Percentiles rank a stretch among this genome's conserved stretches.
Evolutionary conservation across 2,329 filamentous ascomycete genomes (phyloP).

Genomic region (Exophiala sideris): DNA sequence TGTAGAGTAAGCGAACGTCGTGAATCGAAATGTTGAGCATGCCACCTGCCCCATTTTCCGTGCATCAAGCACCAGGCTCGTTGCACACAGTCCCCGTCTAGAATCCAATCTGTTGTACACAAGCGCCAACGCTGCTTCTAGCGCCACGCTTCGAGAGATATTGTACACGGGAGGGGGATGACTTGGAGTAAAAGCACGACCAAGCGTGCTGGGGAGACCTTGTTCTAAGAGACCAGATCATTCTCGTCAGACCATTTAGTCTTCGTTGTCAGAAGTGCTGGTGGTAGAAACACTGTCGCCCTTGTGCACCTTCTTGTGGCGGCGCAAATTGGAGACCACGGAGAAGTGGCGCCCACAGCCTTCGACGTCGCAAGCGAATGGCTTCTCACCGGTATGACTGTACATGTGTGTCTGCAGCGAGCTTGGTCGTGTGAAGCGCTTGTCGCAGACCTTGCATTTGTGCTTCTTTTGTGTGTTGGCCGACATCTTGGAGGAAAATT

Average conservation of each 20-base stretch:
- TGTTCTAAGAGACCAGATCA: too few species aligned
- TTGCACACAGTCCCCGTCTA: neutral
- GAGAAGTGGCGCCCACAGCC: conserved; percentile 95
- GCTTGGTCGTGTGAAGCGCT: conserved; percentile 91
- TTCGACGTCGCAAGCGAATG: conserved; percentile 90
- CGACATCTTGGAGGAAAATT: conserved; percentile 94
- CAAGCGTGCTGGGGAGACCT: too few species aligned
- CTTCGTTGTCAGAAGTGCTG: conserved; percentile 28
- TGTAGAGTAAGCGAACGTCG: neutral
- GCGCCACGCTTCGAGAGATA: neutral
- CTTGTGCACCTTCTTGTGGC: conserved; percentile 96
- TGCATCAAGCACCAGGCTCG: neutral
- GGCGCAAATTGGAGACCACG: conserved; percentile 89
- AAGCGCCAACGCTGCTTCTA: too few species aligned
- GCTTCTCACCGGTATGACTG: conserved; percentile 96
- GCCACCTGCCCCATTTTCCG: too few species aligned
- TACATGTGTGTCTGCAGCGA: conserved; percentile 98
- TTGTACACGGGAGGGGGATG: conserved; percentile 14
- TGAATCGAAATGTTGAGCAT: too few species aligned
- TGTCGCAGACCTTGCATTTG: conserved; percentile 98
- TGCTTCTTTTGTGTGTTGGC: conserved; percentile 98
- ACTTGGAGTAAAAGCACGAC: too few species aligned
- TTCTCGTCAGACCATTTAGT: conserved; percentile 6
- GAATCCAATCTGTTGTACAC: neutral
- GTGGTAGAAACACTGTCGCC: conserved; percentile 39